Evolutionary conservation across 495 filamentous ascomycete species (phyloP).

Genomic region (Aspergillus cavernicola): DNA sequence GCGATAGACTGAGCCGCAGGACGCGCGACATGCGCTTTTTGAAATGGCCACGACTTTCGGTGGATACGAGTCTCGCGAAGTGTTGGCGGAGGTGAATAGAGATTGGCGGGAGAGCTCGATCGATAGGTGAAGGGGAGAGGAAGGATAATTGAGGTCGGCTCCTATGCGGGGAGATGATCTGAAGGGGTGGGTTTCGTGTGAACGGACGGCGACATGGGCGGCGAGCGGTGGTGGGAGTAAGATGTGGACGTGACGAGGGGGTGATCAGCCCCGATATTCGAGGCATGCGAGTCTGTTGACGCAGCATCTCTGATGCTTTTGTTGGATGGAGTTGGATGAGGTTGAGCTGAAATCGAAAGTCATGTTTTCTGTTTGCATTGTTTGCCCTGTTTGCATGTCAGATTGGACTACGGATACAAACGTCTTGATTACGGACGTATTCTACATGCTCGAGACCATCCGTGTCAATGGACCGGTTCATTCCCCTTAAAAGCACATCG

Average conservation of each 20-base stretch:
- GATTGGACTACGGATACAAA: too few relatives aligned
- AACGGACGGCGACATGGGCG: constrained; percentile 32
- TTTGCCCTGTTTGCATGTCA: too few relatives aligned
- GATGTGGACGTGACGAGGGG: constrained; percentile 14
- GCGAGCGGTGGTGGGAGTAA: not conserved
- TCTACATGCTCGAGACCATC: too few relatives aligned
- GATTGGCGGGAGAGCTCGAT: constrained; percentile 30
- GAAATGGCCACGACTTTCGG: constrained; percentile 64
- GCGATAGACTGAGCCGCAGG: constrained; percentile 51
- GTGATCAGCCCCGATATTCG: constrained; percentile 28
- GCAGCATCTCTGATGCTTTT: constrained; percentile 19
- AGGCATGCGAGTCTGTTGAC: constrained; percentile 17
- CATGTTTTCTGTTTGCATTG: constrained; percentile 12
- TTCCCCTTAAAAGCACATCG: too few relatives aligned
- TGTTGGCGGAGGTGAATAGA: constrained; percentile 49
- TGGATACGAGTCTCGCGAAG: constrained; percentile 69
- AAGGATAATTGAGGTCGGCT: constrained; percentile 79
- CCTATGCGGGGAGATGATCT: constrained; percentile 43
- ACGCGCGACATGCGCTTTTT: constrained; percentile 59
- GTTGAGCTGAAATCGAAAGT: not conserved
- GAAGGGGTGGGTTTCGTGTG: constrained; percentile 44
- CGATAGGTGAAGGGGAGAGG: constrained; percentile 52
- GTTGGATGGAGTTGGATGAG: not conserved
- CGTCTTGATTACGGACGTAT: too few relatives aligned
- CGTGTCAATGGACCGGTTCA: too few relatives aligned